Conservation (phyloP, 306 rosid genomes). For the Cajanus cajan region DNA sequence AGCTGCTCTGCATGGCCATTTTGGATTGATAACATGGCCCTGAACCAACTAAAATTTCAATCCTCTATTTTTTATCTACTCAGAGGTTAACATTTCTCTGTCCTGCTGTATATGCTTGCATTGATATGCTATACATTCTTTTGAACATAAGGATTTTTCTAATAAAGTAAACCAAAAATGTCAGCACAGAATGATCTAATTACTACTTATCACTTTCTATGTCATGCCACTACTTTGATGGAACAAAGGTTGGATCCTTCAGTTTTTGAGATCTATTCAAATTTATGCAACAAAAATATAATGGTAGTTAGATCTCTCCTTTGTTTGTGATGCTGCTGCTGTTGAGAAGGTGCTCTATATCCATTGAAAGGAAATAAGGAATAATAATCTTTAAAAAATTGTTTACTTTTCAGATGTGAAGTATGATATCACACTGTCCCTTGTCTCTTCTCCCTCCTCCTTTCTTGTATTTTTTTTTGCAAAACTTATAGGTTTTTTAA, state of each 20-base stretch:
- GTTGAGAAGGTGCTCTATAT: background rate
- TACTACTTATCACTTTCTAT: background rate
- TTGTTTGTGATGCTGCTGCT: background rate
- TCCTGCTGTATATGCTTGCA: background rate
- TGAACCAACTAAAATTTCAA: background rate
- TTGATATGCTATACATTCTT: background rate
- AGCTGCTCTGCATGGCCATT: background rate
- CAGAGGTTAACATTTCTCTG: conserved; percentile 14
- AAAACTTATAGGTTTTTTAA: conserved; percentile 15
- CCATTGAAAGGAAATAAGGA: background rate
- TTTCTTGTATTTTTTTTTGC: background rate
- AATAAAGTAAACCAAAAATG: background rate
- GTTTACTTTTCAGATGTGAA: background rate
- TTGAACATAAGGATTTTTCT: background rate
- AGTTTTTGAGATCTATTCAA: background rate
- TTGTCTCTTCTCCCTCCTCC: background rate
- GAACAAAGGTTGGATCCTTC: background rate
- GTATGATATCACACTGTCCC: background rate
- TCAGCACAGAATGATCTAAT: background rate
- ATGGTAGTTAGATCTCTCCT: background rate
- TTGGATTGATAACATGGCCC: background rate
- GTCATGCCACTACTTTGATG: background rate
- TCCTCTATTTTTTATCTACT: background rate
- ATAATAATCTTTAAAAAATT: background rate
- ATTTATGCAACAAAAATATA: background rate